Evolutionary conservation across 192 early-diverging fungal genomes (phyloP), one percentile per base, ranked within the genome.

Genomic region (Entomortierella lignicola): DNA sequence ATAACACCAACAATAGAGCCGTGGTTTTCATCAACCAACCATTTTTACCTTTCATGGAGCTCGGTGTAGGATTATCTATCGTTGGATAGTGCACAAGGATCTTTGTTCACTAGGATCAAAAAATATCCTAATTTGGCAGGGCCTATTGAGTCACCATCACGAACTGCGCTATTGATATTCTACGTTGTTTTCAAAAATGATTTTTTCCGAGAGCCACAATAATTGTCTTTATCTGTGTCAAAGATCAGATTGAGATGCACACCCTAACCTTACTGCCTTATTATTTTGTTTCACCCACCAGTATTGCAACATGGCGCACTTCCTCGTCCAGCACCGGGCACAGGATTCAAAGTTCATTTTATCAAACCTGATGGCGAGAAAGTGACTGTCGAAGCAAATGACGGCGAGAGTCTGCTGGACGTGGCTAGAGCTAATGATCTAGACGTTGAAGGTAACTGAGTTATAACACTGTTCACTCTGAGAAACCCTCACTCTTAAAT

Each of bases 321-420:
- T 54, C 67, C 75, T 34, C 75, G 75, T 29, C 75, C 75, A 66
- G 67, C 66, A 27, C 75, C 75, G 26, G 75, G 75, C 17, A 69
- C 61, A 70, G 75, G 75, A 58, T 34, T 75, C 42, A 92, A 88
- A 0, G 92, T 99, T 44, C 92, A 92, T 12, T 98, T 95, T 82
- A 86, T 96, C 59, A 95, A 90, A 15, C 90, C 90, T 26, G 92
- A 97, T 66, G 94, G 94, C 32, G 91, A 95, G 63, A 85, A 82
- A 48, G 88, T 91, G 25, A 86, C 87, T 23, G 94, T 94, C 15
- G 85, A 88, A 29, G 94, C 93, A 23, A 91, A 91, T 21, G 91
- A 94, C 64, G 95, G 93, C 32, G 94, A 94, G 62, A 96, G 91
- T 55, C 82, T 99, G 56, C 85, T 99, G 81, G 97, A 99, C 80